Evolutionary conservation across 768 basidiomycete species (phyloP).

Genomic region (Amylocystis lapponica): DNA sequence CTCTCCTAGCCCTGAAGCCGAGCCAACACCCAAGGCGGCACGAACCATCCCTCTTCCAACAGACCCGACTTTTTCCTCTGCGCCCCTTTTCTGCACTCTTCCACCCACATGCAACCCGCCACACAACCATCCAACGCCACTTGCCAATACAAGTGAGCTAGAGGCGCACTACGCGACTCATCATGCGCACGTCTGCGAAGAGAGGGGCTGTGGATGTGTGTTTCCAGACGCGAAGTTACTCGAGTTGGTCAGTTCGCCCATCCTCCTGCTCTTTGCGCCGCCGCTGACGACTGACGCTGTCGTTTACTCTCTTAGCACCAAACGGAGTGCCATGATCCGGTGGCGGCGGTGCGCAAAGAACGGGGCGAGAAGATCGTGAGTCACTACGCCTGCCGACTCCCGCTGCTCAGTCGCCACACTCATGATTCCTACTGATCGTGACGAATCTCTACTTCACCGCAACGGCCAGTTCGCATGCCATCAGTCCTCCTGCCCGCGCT

Average conservation of each 20-base stretch:
- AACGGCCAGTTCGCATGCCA: slow-evolving; percentile 73
- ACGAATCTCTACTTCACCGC: neutral
- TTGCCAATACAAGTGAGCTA: slow-evolving; percentile 61
- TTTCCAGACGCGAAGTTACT: slow-evolving; percentile 81
- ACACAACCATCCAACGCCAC: slow-evolving; percentile 50
- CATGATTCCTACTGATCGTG: neutral
- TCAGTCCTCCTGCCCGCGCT: slow-evolving; percentile 48
- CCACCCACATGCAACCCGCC: slow-evolving; percentile 76
- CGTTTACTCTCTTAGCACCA: slow-evolving; percentile 47
- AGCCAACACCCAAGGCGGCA: slow-evolving; percentile 14
- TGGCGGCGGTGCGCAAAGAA: slow-evolving; percentile 70
- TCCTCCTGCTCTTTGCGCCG: neutral
- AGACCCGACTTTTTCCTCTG: slow-evolving; percentile 9
- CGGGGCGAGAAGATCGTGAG: slow-evolving; percentile 83
- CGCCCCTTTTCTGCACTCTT: slow-evolving; percentile 59
- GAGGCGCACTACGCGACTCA: slow-evolving; percentile 81
- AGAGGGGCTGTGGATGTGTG: slow-evolving; percentile 64
- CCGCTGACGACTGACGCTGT: neutral
- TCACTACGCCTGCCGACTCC: slow-evolving; percentile 5
- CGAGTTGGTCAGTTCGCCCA: slow-evolving; percentile 57
- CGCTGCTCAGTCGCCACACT: neutral
- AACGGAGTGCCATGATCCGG: slow-evolving; percentile 84
- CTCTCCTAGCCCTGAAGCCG: slow-evolving; percentile 10
- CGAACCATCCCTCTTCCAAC: slow-evolving; percentile 12
- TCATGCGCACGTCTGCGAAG: slow-evolving; percentile 79